phyloP scores from a whole-genome alignment of 2,329 filamentous ascomycete species.

The Epichloe coenophiala region DNA sequence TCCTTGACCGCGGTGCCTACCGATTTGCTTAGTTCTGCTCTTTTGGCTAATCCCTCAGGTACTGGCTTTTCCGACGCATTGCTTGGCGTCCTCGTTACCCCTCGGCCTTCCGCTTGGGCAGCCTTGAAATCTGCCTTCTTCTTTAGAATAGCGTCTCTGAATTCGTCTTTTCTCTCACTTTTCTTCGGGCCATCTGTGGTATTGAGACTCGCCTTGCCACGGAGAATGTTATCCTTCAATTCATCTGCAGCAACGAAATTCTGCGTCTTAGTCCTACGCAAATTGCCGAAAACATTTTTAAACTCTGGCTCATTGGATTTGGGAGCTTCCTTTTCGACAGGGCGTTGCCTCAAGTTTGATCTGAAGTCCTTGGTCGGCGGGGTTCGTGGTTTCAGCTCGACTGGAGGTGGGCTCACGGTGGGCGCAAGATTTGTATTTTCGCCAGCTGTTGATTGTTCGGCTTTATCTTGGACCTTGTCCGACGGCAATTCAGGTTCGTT shows the following conservation, averaged over 20 bases:
- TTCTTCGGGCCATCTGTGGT: constrained; percentile 76
- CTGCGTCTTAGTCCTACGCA: constrained; percentile 74
- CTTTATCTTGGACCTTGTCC: constrained; percentile 6
- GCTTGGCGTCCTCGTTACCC: constrained; percentile 30
- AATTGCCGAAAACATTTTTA: constrained; percentile 73
- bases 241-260: constrained; percentile 84
- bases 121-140: constrained; percentile 52
- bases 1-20: constrained; percentile 10
- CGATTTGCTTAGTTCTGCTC: constrained; percentile 32
- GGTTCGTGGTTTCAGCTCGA: constrained; percentile 43
- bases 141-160: constrained; percentile 65
- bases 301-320: constrained; percentile 55
- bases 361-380: constrained; percentile 70
- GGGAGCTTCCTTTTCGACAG: constrained; percentile 28
- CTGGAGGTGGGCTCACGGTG: constrained; percentile 13
- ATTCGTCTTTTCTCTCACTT: constrained; percentile 67
- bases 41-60: constrained; percentile 42
- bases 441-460: background rate
- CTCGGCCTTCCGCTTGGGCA: constrained; percentile 42
- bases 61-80: constrained; percentile 27
- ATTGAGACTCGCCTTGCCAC: constrained; percentile 68
- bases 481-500: constrained; percentile 9
- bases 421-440: constrained; percentile 6
- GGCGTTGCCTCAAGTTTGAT: constrained; percentile 56
- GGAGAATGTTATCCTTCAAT: constrained; percentile 78